These are phyloP conservation scores for Candida saitoana DNA, from an alignment of 805 yeast species.

Conservation along the genomic window DNA sequence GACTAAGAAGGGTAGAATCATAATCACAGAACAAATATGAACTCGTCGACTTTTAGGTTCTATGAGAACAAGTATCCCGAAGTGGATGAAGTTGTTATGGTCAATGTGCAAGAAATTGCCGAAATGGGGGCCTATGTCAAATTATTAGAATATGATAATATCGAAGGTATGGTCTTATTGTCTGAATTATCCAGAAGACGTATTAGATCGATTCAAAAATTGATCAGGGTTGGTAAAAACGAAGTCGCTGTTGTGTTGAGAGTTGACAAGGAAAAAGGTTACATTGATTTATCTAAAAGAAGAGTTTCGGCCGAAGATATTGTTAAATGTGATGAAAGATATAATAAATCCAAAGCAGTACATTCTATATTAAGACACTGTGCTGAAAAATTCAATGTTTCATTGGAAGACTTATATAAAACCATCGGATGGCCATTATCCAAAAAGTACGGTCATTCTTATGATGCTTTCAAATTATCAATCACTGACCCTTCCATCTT, in stretches of 20 bases:
- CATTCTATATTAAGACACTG: conserved; percentile 98
- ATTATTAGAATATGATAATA: conserved; percentile 92
- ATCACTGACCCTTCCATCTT: conserved; percentile 88
- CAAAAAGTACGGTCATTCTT: conserved; percentile 92
- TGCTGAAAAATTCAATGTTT: conserved; percentile 90
- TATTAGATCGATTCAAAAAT: conserved; percentile 94
- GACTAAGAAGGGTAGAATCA: too few relatives aligned
- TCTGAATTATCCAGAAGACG: conserved; percentile 98
- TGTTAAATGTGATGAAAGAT: conserved; percentile 94
- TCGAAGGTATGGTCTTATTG: conserved; percentile 96
- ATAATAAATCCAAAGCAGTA: conserved; percentile 93
- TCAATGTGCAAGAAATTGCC: conserved; percentile 95
- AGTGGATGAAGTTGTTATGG: conserved; percentile 98
- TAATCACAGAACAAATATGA: too few relatives aligned
- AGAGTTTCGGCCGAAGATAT: conserved; percentile 98
- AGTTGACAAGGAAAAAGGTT: conserved; percentile 98
- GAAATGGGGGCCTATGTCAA: conserved; percentile 99
- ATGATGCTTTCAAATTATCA: conserved; percentile 94
- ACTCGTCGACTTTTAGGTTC: conserved; percentile 88
- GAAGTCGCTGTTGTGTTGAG: conserved; percentile 97
- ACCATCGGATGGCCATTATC: conserved; percentile 97
- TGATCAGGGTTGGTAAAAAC: conserved; percentile 96
- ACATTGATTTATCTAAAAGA: conserved; percentile 95
- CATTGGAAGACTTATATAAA: conserved; percentile 81
- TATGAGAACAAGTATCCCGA: conserved; percentile 98